Base-by-base conservation (phyloP, 1,139 yeast species). In the Pichia norvegensis region DNA sequence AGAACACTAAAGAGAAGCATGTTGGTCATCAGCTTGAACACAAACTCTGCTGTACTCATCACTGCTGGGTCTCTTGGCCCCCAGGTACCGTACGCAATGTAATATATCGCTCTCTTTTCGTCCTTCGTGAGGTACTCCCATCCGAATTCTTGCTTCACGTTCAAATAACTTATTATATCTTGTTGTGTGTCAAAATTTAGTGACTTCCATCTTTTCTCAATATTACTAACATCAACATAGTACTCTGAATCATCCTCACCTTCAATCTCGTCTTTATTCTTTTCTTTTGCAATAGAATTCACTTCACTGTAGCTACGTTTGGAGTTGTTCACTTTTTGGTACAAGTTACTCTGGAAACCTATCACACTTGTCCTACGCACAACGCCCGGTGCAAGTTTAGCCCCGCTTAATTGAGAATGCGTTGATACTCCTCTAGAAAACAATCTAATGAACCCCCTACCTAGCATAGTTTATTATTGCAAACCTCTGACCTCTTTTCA, bases 21-120 rank as follows among this genome's bases (percentile, higher is more conserved):
- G 35, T 56, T 58, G 1, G 65, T 55, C 55, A 64, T 53, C 31
- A 60, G 44, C 33, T 56, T 57, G 52, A 64, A 63, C 3, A 60
- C 52, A 42, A 61, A 48, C 46, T 64, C 67, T 0, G 66, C 61
- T 4, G 53, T 35, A 21, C 53, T 61, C 56, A 63, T 47, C 4
- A 46, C 36, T 3, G 42, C 49, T 7, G 29, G 36, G 45, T 58
- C 55, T 63, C 82, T 69, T 57, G 81, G 79, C 35, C 82, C 82
- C 81, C 81, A 77, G 55, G 70, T 73, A 40, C 82, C 82, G 56
- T 76, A 77, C 33, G 79, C 73, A 51, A 77, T 74, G 63, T 73
- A 76, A 62, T 73, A 75, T 39, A 78, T 76, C 33, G 81, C 80
- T 59, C 68, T 69, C 69, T 76, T 77, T 60, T 77, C 81, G 51